phyloP scores from a whole-genome alignment of 495 filamentous ascomycete genomes.

The Aspergillus cavernicola region DNA sequence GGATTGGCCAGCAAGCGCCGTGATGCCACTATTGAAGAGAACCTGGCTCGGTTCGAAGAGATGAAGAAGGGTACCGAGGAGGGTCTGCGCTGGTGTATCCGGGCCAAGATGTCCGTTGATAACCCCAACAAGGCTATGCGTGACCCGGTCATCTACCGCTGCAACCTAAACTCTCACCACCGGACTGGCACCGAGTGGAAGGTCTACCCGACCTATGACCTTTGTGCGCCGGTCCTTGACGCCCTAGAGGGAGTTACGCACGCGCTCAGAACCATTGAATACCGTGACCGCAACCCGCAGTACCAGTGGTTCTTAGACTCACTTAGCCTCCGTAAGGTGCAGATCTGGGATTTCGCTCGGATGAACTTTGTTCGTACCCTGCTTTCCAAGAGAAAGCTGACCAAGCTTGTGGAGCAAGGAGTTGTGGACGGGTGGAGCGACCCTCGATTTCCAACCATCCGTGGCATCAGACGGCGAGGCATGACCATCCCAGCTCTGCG shows the following conservation, averaged over 20 bases:
- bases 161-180: constrained; percentile 73
- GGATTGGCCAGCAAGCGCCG: constrained; percentile 72
- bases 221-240: constrained; percentile 89
- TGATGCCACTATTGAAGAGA: constrained; percentile 75
- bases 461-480: constrained; percentile 81
- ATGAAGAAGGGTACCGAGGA: constrained; percentile 81
- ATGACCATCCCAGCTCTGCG: constrained; percentile 87
- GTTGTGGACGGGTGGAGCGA: constrained; percentile 93
- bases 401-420: constrained; percentile 84
- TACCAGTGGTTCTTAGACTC: constrained; percentile 95
- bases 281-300: constrained; percentile 94
- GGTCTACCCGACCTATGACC: constrained; percentile 95
- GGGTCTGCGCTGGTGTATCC: constrained; percentile 77
- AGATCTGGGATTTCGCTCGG: constrained; percentile 97
- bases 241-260: constrained; percentile 90
- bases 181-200: constrained; percentile 89
- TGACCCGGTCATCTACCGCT: constrained; percentile 94
- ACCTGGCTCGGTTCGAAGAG: constrained; percentile 72
- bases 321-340: constrained; percentile 77
- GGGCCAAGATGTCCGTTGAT: constrained; percentile 82
- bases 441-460: constrained; percentile 90
- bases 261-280: constrained; percentile 92
- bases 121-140: constrained; percentile 83
- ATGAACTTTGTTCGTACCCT: constrained; percentile 94
- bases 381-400: constrained; percentile 91